These are phyloP conservation scores for Chenopodium formosanum DNA, from an alignment of 148 eudicot species.

Conservation along the genomic window DNA sequence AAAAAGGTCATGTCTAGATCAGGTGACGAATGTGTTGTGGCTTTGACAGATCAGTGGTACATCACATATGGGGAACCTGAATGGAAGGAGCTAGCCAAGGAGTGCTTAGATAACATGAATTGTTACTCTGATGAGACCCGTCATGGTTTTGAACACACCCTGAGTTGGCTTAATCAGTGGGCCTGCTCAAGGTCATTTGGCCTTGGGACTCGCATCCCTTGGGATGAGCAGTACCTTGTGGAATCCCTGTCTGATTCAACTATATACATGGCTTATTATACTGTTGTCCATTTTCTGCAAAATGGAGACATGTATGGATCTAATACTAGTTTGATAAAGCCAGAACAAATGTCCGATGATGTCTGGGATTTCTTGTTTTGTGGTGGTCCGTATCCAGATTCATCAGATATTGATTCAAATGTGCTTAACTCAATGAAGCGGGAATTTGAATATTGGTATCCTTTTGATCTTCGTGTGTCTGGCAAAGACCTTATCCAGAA, in stretches of 20 bases:
- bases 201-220: constrained; percentile 91
- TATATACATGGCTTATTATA: constrained; percentile 92
- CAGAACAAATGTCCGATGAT: constrained; percentile 80
- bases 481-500: constrained; percentile 95
- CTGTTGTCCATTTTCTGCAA: constrained; percentile 79
- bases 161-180: constrained; percentile 94
- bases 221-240: constrained; percentile 87
- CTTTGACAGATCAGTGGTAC: constrained; percentile 95
- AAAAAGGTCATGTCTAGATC: constrained; percentile 90
- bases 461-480: constrained; percentile 91
- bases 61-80: constrained; percentile 75
- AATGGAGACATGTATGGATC: constrained; percentile 76
- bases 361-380: constrained; percentile 87
- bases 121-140: constrained; percentile 76
- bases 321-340: constrained; percentile 46
- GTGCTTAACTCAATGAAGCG: constrained; percentile 68
- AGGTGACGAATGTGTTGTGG: constrained; percentile 96
- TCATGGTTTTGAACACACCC: constrained; percentile 90
- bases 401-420: constrained; percentile 47
- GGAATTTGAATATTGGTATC: constrained; percentile 96
- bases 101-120: constrained; percentile 77
- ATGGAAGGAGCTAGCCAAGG: constrained; percentile 69
- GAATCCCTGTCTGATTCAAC: constrained; percentile 95
- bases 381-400: constrained; percentile 59
- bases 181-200: constrained; percentile 92